These are phyloP conservation scores for Scopulariopsis brevicaulis DNA, from an alignment of 2,329 filamentous ascomycete species.

Conservation along the genomic window DNA sequence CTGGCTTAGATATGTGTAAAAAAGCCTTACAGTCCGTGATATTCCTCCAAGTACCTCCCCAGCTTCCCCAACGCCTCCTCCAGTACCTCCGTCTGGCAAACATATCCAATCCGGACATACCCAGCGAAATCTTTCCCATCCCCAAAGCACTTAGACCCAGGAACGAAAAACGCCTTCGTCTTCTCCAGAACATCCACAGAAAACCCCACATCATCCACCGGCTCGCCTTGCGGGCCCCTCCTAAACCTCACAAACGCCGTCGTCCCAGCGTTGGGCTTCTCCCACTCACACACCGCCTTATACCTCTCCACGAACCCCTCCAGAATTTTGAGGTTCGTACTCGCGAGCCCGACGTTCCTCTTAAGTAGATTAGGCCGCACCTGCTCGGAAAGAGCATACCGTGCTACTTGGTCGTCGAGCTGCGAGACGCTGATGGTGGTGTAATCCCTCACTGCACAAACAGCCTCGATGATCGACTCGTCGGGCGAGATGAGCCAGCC, in stretches of 20 bases:
- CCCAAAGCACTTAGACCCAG: slow-evolving; percentile 66
- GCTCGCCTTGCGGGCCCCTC: slow-evolving; percentile 24
- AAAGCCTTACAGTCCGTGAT: background rate
- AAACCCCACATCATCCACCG: slow-evolving; percentile 62
- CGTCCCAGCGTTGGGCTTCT: slow-evolving; percentile 66
- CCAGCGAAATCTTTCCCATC: slow-evolving; percentile 54
- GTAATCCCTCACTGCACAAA: slow-evolving; percentile 62
- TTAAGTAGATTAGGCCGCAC: slow-evolving; percentile 30
- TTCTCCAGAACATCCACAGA: slow-evolving; percentile 57
- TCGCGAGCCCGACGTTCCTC: slow-evolving; percentile 56
- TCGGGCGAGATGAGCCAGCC: slow-evolving; percentile 72
- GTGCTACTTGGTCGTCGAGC: slow-evolving; percentile 68
- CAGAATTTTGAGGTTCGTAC: slow-evolving; percentile 54
- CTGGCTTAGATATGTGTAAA: too few species aligned
- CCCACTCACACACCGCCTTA: slow-evolving; percentile 54
- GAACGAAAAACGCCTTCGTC: slow-evolving; percentile 63
- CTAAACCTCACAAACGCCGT: slow-evolving; percentile 67
- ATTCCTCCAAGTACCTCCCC: slow-evolving; percentile 21
- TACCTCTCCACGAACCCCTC: slow-evolving; percentile 57
- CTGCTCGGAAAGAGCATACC: slow-evolving; percentile 52
- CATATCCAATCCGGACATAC: slow-evolving; percentile 69
- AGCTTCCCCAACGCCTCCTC: slow-evolving; percentile 48
- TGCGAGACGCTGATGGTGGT: slow-evolving; percentile 80
- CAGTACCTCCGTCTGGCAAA: slow-evolving; percentile 58
- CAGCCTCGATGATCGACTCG: slow-evolving; percentile 46